Evolutionary conservation across 768 basidiomycete genomes (phyloP).

Genomic region (Suillus paluster): DNA sequence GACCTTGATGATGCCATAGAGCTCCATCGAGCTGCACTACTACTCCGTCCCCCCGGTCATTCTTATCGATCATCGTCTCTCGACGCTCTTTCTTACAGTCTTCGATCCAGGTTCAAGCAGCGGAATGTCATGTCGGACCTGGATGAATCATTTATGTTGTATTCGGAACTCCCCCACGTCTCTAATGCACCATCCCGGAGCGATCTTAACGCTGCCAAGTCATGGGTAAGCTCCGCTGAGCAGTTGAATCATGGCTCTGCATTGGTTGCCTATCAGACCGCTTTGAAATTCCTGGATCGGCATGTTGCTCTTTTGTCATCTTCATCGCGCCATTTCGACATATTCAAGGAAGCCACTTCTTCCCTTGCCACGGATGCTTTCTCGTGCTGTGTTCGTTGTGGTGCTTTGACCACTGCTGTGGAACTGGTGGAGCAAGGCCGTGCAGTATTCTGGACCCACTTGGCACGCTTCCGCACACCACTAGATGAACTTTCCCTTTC

Average conservation of each 20-base stretch:
- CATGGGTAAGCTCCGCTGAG: neutral
- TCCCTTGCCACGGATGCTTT: slow-evolving; percentile 27
- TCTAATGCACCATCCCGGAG: neutral
- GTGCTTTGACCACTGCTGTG: slow-evolving; percentile 25
- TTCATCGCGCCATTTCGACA: neutral
- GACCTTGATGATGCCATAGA: slow-evolving; percentile 20
- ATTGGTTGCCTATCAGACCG: slow-evolving; percentile 5
- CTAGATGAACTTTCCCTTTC: slow-evolving; percentile 15
- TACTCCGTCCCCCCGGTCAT: neutral
- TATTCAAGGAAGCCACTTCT: neutral
- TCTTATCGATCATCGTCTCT: neutral
- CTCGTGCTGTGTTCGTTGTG: slow-evolving; percentile 26
- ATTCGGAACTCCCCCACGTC: neutral
- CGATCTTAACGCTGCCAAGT: neutral
- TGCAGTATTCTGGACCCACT: slow-evolving; percentile 32
- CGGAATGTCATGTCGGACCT: slow-evolving; percentile 7
- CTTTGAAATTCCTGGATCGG: slow-evolving; percentile 6
- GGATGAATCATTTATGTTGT: neutral
- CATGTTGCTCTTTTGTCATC: neutral
- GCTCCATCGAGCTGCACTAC: neutral
- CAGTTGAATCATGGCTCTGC: neutral
- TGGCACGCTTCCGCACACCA: slow-evolving; percentile 26
- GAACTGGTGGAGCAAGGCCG: slow-evolving; percentile 41
- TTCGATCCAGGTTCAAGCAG: neutral
- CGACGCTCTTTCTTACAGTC: neutral